Percentiles rank a stretch among this genome's conserved stretches.
Evolutionary conservation across 805 yeast species (phyloP).

Genomic region (Wickerhamiella parazyma): DNA sequence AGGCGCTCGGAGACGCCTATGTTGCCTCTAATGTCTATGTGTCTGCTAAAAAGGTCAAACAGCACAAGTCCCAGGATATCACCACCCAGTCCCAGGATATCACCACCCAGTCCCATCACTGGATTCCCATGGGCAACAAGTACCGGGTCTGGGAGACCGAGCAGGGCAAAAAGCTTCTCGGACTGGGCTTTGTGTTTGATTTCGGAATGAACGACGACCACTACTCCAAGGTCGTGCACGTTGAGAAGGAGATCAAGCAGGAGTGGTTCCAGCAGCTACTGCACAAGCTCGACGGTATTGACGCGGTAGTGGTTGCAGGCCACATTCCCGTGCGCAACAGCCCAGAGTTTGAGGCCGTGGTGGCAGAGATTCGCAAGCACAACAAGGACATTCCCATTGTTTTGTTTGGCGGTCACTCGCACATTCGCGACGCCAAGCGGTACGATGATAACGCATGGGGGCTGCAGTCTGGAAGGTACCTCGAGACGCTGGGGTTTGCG

Average conservation of each 20-base stretch:
- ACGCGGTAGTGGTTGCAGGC: constrained; percentile 55
- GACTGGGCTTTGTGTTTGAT: constrained; percentile 68
- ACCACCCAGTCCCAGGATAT: constrained; percentile 14
- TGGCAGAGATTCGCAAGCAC: constrained; percentile 36
- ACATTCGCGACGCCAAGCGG: constrained; percentile 65
- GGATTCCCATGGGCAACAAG: constrained; percentile 55
- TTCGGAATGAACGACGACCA: constrained; percentile 44
- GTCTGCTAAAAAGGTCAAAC: constrained; percentile 21
- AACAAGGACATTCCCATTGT: constrained; percentile 57
- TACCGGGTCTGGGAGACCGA: constrained; percentile 52
- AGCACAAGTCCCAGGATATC: constrained; percentile 18
- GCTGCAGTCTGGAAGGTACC: constrained; percentile 76
- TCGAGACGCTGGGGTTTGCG: constrained; percentile 80
- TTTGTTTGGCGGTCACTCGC: constrained; percentile 90
- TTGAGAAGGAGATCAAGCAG: constrained; percentile 37
- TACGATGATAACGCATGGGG: constrained; percentile 56
- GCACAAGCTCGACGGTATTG: constrained; percentile 32
- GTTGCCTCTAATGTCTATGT: constrained; percentile 33
- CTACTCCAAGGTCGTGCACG: constrained; percentile 49
- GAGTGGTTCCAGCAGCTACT: constrained; percentile 45
- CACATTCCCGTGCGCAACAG: constrained; percentile 60
- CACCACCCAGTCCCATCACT: constrained; percentile 20
- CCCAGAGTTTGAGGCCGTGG: constrained; percentile 38
- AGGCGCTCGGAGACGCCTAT: constrained; percentile 43
- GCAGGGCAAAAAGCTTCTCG: constrained; percentile 37